A percentile compares a stretch with the other conserved stretches of the same genome.
These are phyloP conservation scores for Aureobasidium sp. DNA, from an alignment of 2,329 filamentous ascomycete species.

Conservation along the genomic window DNA sequence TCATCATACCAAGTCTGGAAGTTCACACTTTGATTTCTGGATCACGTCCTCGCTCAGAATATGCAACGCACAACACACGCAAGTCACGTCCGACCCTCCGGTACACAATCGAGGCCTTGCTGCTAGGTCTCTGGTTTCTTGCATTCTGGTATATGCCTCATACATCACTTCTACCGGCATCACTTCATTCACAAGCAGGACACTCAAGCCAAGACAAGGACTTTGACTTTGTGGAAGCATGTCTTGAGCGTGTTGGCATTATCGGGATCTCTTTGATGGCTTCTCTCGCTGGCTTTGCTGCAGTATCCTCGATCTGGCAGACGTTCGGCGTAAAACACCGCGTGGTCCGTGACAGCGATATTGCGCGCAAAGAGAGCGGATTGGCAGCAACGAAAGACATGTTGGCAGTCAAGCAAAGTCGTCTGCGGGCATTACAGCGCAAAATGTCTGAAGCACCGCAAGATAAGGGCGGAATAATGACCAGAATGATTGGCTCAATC, in stretches of 20 bases:
- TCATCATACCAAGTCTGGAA: slow-evolving; percentile 72
- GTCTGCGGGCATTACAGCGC: slow-evolving; percentile 61
- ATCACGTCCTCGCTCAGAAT: slow-evolving; percentile 2
- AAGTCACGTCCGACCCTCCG: slow-evolving; percentile 6
- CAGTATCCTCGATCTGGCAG: slow-evolving; percentile 82
- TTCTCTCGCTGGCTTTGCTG: slow-evolving; percentile 78
- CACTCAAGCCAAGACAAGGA: slow-evolving; percentile 25
- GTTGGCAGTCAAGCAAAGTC: slow-evolving; percentile 66
- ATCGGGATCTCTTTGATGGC: slow-evolving; percentile 85
- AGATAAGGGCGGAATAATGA: slow-evolving; percentile 53
- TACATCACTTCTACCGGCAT: slow-evolving; percentile 27
- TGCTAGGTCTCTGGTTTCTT: slow-evolving; percentile 63
- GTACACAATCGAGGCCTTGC: slow-evolving; percentile 46
- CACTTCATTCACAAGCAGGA: slow-evolving; percentile 31
- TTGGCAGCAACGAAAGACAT: slow-evolving; percentile 73
- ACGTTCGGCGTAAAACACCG: slow-evolving; percentile 61
- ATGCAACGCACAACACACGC: neutral
- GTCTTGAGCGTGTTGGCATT: slow-evolving; percentile 63
- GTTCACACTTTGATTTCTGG: slow-evolving; percentile 57
- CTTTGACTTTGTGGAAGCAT: slow-evolving; percentile 48
- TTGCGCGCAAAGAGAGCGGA: slow-evolving; percentile 70
- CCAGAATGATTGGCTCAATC: slow-evolving; percentile 65
- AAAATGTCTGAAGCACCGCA: slow-evolving; percentile 45
- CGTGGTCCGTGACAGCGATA: slow-evolving; percentile 58
- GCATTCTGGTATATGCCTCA: slow-evolving; percentile 59